Evolutionary conservation across 2,329 filamentous ascomycete genomes (phyloP), one percentile per base, ranked within the genome.

Genomic region (Monilinia vaccinii-corymbosi): DNA sequence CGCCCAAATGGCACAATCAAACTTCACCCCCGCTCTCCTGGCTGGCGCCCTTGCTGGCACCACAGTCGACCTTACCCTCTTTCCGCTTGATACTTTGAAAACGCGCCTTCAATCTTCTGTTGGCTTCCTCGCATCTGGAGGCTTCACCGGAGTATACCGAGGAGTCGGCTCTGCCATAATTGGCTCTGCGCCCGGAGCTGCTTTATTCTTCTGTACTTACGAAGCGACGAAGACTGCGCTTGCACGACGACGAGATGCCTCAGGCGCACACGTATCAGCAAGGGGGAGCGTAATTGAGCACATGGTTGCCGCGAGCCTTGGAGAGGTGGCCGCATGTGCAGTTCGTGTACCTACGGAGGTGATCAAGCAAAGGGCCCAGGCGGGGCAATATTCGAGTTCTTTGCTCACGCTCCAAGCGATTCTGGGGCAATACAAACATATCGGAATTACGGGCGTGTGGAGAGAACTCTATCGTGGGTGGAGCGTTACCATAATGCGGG

Each of bases 81-180:
- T 89, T 79, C 94, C 94, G 0, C 91, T 99, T 79, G 95, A 99
- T 81, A 99, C 94, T 0, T 86, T 99, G 72, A 99, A 99, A 78
- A 99, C 95, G 47, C 91, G 94, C 18, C 89, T 99, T 8, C 94
- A 99, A 77, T 91, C 91, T 64, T 82, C 82, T 51, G 73, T 80
- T 60, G 85, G 87, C 73, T 91, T 96, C 78, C 84, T 90, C 71
- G 80, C 88, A 60, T 86, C 87, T 3, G 93, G 94, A 71, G 93
- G 93, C 70, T 92, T 97, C 80, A 82, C 81, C 53, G 92, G 93
- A 63, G 90, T 97, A 69, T 99, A 99, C 78, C 87, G 89, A 49
- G 94, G 94, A 72, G 85, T 99, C 18, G 94, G 93, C 52, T 90
- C 85, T 61, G 91, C 92, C 0, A 79, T 97, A 55, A 86, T 97